Evolutionary conservation across 345 rosid genomes (phyloP), one percentile per base, ranked within the genome.

Genomic region (Euphorbia pulcherrima): DNA sequence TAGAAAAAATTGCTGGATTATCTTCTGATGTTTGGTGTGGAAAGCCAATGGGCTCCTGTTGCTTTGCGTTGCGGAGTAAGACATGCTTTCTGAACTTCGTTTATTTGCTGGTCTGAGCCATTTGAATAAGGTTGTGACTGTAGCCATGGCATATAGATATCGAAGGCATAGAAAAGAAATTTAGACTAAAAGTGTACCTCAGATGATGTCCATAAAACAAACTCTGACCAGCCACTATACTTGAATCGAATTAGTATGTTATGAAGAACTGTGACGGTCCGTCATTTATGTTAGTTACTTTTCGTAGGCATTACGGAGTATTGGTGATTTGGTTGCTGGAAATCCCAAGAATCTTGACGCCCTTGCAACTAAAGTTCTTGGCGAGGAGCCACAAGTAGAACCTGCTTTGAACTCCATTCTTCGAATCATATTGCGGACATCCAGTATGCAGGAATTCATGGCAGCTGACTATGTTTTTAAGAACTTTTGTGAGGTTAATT

Each of bases 21-120:
- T 80, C 89, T 95, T 47, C 87, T 95, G 24, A 79, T 90, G 85
- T 77, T 95, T 84, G 96, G 97, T 65, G 84, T 92, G 59, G 99
- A 92, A 81, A 92, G 92, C 83, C 92, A 88, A 72, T 95, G 97
- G 99, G 90, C 97, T 47, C 96, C 97, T 67, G 77, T 92, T 75
- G 77, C 93, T 74, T 81, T 90, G 52, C 99, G 97, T 39, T 90
- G 96, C 77, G 83, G 76, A 69, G 99, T 95, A 85, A 78, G 88
- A 50, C 37, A 24, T 67, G 70, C 67, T 29, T 58, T 30, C 58
- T 59, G 62, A 29, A 14, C 39, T 16, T 48, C 27, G 59, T 72
- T 33, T 67, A 21, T 29, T 54, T 55, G 41, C 54, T 26, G 27
- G 24, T 24, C n/a, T n/a, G n/a, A n/a, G n/a, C n/a, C 44, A 46